phyloP scores from a whole-genome alignment of 495 filamentous ascomycete species.

The Hypoxylon lienhwacheense region DNA sequence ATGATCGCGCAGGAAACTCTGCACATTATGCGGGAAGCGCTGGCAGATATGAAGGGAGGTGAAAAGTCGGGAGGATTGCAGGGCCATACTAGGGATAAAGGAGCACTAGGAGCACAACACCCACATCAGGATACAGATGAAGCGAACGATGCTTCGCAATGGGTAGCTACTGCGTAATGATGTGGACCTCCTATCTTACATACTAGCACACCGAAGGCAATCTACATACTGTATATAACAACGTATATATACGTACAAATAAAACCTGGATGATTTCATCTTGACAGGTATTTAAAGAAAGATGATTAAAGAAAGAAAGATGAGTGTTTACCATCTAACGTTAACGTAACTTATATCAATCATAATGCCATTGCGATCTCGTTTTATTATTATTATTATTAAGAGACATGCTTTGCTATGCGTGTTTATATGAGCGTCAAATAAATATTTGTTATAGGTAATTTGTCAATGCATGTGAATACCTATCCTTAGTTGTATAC shows the following conservation, averaged over 20 bases:
- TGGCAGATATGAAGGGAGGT: slow-evolving; percentile 7
- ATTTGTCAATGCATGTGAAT: too few relatives aligned
- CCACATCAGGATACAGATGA: neutral
- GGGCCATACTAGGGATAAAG: neutral
- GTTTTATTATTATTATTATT: too few relatives aligned
- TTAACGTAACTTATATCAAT: too few relatives aligned
- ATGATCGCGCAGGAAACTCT: slow-evolving; percentile 19
- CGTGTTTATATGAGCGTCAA: too few relatives aligned
- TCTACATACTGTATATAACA: neutral
- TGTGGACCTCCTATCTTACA: neutral
- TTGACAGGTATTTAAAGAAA: too few relatives aligned
- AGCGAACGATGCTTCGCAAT: neutral
- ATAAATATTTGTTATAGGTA: too few relatives aligned
- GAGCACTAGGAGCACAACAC: neutral
- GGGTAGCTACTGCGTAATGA: neutral
- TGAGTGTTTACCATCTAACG: too few relatives aligned
- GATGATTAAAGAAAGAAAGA: too few relatives aligned
- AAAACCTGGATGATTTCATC: too few relatives aligned
- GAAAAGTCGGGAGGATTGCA: neutral
- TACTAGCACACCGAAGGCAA: neutral
- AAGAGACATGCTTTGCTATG: too few relatives aligned
- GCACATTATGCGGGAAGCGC: slow-evolving; percentile 20
- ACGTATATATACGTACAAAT: neutral
- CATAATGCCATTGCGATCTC: too few relatives aligned
- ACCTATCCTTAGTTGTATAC: too few relatives aligned